Conservation (phyloP, 805 yeast genomes). For the Cyberlindnera mrakii region DNA sequence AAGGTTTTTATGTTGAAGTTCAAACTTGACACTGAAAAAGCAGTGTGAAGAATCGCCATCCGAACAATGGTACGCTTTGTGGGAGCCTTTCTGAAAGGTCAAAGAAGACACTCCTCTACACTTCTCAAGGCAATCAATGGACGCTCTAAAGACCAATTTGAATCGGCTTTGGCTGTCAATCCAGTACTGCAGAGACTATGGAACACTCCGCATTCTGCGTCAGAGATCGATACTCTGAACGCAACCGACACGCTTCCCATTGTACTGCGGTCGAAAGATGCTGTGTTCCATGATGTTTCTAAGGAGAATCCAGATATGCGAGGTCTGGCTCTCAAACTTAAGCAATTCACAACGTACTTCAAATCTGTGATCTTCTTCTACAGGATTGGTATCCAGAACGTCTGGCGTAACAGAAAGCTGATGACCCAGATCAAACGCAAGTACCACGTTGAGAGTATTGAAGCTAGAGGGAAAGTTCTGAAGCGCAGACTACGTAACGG, state of each 20-base stretch:
- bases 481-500: conserved; percentile 29
- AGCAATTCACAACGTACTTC: conserved; percentile 39
- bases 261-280: conserved; percentile 21
- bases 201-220: conserved; percentile 1
- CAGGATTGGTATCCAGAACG: conserved; percentile 48
- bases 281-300: conserved; percentile 24
- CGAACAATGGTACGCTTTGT: neutral
- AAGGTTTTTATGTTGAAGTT: no score
- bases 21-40: no score
- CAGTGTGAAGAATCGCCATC: no score
- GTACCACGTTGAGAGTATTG: conserved; percentile 23
- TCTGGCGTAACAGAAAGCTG: conserved; percentile 40
- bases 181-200: conserved; percentile 9
- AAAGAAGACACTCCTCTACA: conserved; percentile 7
- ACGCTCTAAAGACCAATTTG: conserved; percentile 3
- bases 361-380: conserved; percentile 45
- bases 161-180: conserved; percentile 5
- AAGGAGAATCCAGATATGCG: conserved; percentile 14
- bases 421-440: conserved; percentile 24
- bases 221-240: conserved; percentile 18
- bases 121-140: conserved; percentile 1
- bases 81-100: neutral
- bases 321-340: conserved; percentile 24
- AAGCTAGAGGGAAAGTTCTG: conserved; percentile 8
- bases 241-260: conserved; percentile 28